Base-by-base conservation (phyloP, 1,284 basidiomycete genomes). In the Cutaneotrichosporon sp. region DNA sequence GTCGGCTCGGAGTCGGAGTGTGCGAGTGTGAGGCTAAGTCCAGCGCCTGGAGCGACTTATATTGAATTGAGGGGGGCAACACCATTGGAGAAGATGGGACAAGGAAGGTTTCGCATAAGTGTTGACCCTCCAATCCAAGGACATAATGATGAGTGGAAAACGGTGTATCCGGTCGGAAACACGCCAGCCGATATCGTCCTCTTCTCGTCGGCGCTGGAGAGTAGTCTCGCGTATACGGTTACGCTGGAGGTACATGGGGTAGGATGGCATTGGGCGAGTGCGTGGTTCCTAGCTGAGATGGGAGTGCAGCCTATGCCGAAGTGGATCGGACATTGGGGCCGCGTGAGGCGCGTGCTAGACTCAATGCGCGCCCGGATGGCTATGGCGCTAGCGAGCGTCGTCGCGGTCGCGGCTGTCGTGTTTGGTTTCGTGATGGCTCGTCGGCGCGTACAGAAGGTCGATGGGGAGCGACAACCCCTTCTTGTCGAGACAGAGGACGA, bases 271-370 rank as follows among this genome's bases (percentile, higher is more conserved):
- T 53, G 51, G 51, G 51, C 51, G 18, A 31, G 30, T 18, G 51
- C 31, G 31, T 53, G 51, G 51, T 53, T 53, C 51, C 51, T 53
- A 1, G 51, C 51, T 16, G 51, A 53, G 51, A 53, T 53, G 51
- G 51, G 51, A 18, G 51, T 53, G 10, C 51, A 53, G 51, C 51
- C 51, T 16, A 30, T 53, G 14, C 51, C 51, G 8, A 11, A 13
- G 5, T 53, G 51, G 51, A 31, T 53, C 18, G 51, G 51, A 14
- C 51, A 18, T 4, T 53, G 51, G 51, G 51, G 51, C 51, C 51
- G 51, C 4, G 51, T 53, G 14, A 31, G 51, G 31, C 51, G 51
- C 16, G 51, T 53, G 1, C 31, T 53, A 4, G 51, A 53, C 13
- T 34, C 3, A 1, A 13, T 53, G 30, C 30, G 18, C 13, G 30